Percentiles rank a stretch among this genome's conserved stretches.
Conservation (phyloP, 1,284 basidiomycete species). For the Ganoderma meredithae region DNA sequence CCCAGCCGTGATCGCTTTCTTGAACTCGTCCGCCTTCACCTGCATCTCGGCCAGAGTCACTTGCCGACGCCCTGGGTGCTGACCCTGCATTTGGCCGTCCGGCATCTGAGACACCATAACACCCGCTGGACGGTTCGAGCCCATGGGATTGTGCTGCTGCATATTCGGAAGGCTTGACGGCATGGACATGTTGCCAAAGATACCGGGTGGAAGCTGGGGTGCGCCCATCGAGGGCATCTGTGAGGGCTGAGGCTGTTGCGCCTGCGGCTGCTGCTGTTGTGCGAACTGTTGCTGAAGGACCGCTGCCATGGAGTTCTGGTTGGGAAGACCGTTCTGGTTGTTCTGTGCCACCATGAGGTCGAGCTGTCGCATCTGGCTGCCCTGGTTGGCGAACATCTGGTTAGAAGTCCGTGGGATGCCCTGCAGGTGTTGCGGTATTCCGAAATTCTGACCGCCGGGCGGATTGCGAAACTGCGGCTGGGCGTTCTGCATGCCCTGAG, state of each 20-base stretch:
- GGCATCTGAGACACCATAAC: slow-evolving; percentile 23
- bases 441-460: slow-evolving; percentile 21
- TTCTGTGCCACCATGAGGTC: slow-evolving; percentile 36
- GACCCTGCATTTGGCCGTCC: slow-evolving; percentile 23
- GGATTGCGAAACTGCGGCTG: slow-evolving; percentile 25
- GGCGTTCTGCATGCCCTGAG: slow-evolving; percentile 22
- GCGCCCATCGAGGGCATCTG: slow-evolving; percentile 23
- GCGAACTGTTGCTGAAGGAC: slow-evolving; percentile 28
- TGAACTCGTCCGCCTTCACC: slow-evolving; percentile 15
- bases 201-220: slow-evolving; percentile 20
- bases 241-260: slow-evolving; percentile 27
- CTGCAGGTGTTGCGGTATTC: slow-evolving; percentile 21
- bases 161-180: slow-evolving; percentile 12
- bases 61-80: slow-evolving; percentile 10
- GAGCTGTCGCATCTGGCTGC: slow-evolving; percentile 27
- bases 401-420: slow-evolving; percentile 21
- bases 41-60: slow-evolving; percentile 23
- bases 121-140: slow-evolving; percentile 16
- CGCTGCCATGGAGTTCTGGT: slow-evolving; percentile 18
- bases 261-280: slow-evolving; percentile 33
- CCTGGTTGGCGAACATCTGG: slow-evolving; percentile 26
- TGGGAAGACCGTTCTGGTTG: slow-evolving; percentile 34
- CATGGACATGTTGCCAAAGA: slow-evolving; percentile 25
- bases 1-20: slow-evolving; percentile 8
- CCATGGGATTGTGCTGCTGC: slow-evolving; percentile 18